Evolutionary conservation across 177 flowering plant species (phyloP), one percentile per base, ranked within the genome.

Genomic region (Telopea speciosissima): DNA sequence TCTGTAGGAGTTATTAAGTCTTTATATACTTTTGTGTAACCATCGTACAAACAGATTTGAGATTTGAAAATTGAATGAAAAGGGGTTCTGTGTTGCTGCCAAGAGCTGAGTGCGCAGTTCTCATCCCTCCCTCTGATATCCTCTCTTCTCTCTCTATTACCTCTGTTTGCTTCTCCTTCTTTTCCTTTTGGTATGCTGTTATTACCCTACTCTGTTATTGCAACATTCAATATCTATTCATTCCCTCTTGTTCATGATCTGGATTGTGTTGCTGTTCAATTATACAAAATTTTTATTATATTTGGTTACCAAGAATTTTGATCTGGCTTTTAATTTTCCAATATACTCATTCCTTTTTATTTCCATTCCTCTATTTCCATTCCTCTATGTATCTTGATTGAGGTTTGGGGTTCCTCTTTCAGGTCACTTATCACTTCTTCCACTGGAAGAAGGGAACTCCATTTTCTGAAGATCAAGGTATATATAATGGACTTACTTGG

Each of bases 361-460:
- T 44, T 13, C 10, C 49, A n/a, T n/a, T n/a, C n/a, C n/a, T n/a
- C n/a, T n/a, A 12, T 49, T 36, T 36, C 40, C 40, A 8, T 36
- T 5, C 24, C 49, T 70, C 26, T 36, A 54, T 28, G 31, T 65
- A 19, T 31, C 64, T 52, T 65, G n/a, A 63, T 24, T 66, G n/a
- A 58, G 31, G n/a, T 16, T 58, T 52, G 58, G 31, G 1, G 17
- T 17, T 72, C 49, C 72, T 42, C 45, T 44, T 73, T 67, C 79
- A 94, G 97, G 84, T 94, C 11, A 92, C 99, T 9, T 95, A 91
- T 78, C 89, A 88, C 66, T 95, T 78, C 78, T 95, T 95, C 77
- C 99, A 95, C 76, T 95, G 99, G 99, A 92, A 88, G 87, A 95
- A 92, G 75, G 97, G 99, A 73, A 95, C 97, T 22, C 97, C 99